phyloP scores from a whole-genome alignment of 345 rosid genomes.

The Camelina hispida region DNA sequence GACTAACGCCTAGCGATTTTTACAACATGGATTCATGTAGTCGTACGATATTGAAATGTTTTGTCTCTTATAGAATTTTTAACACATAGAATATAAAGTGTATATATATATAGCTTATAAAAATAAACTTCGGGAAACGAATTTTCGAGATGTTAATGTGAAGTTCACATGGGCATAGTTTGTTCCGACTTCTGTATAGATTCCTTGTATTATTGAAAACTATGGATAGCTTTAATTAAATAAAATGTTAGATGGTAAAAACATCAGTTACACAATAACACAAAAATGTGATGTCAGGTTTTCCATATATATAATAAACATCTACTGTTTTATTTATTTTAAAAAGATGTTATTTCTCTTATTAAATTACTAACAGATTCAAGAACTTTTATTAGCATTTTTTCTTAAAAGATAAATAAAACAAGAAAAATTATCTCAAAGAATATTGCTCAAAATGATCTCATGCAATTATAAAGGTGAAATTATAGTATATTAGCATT shows the following conservation, averaged over 20 bases:
- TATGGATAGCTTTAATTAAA: conserved; percentile 1
- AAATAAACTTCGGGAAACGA: background rate
- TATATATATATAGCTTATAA: background rate
- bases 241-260: background rate
- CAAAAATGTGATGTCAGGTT: background rate
- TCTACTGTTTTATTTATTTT: too few relatives aligned
- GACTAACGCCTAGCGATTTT: too few relatives aligned
- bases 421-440: background rate
- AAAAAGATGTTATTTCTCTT: too few relatives aligned
- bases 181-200: conserved; percentile 25
- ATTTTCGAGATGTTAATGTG: conserved; percentile 40
- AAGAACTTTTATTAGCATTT: background rate
- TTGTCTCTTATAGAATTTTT: background rate
- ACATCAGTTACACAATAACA: background rate
- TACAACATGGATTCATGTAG: conserved; percentile 29
- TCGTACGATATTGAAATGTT: background rate
- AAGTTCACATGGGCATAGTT: conserved; percentile 38
- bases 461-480: background rate
- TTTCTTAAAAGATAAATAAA: background rate
- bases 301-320: background rate
- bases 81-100: background rate
- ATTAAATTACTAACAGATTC: too few relatives aligned
- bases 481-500: too few relatives aligned
- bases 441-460: background rate
- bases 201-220: background rate